Evolutionary conservation across 2,329 filamentous ascomycete species (phyloP).

Genomic region (Madurella mycetomatis): DNA sequence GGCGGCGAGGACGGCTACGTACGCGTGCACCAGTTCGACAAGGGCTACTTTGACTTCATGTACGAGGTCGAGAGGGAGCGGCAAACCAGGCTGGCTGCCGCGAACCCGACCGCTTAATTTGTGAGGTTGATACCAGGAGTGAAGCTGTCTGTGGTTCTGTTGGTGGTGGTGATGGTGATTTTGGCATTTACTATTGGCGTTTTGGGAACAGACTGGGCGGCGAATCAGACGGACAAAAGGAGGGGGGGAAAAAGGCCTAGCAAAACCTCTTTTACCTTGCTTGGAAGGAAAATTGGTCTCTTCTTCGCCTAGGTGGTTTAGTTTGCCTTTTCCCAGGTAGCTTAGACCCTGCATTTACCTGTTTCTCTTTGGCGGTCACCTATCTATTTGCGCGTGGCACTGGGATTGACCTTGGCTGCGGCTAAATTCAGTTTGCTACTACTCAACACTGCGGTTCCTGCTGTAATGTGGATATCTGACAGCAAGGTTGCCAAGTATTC

Average conservation of each 20-base stretch:
- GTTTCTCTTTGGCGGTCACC: neutral
- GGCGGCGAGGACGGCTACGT: constrained; percentile 99
- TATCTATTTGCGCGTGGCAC: too few relatives aligned
- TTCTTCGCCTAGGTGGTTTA: constrained; percentile 11
- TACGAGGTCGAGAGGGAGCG: constrained; percentile 96
- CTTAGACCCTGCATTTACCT: too few relatives aligned
- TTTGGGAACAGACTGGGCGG: constrained; percentile 12
- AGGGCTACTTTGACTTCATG: constrained; percentile 96
- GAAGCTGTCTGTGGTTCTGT: neutral
- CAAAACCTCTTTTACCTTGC: neutral
- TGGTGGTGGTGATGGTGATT: constrained; percentile 5
- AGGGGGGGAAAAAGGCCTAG: neutral
- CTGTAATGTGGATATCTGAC: too few relatives aligned
- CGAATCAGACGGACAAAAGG: constrained; percentile 1
- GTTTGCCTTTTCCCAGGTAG: constrained; percentile 3
- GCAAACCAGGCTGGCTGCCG: constrained; percentile 39
- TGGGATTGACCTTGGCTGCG: too few relatives aligned
- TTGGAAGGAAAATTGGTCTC: constrained; percentile 2
- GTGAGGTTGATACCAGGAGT: neutral
- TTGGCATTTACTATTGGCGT: constrained; percentile 22
- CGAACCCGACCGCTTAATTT: constrained; percentile 39
- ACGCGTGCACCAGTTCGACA: constrained; percentile 96
- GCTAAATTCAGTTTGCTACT: too few relatives aligned
- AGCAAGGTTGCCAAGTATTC: too few relatives aligned
- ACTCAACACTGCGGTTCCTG: too few relatives aligned